These are phyloP conservation scores for Lentinula detonsa DNA, from an alignment of 768 basidiomycete genomes.

Conservation along the genomic window DNA sequence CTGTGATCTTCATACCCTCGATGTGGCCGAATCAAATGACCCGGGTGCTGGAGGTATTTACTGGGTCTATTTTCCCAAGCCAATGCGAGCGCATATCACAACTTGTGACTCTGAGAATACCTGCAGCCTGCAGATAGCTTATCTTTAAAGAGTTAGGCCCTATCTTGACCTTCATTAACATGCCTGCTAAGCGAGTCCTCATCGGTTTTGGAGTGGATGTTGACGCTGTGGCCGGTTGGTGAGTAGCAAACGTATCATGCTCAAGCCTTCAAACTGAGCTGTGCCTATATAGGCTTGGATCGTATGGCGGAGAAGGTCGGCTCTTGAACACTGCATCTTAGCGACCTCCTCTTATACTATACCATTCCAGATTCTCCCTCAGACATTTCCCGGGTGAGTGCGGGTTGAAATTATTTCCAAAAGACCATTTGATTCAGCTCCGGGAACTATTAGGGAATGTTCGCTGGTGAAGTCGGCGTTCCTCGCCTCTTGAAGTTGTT, in stretches of 20 bases:
- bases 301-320: slow-evolving; percentile 57
- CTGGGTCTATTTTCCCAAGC: too few species aligned
- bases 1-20: too few species aligned
- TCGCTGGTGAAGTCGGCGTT: slow-evolving; percentile 69
- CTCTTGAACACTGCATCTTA: not conserved
- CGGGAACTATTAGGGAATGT: slow-evolving; percentile 43
- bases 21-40: too few species aligned
- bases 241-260: not conserved
- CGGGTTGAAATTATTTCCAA: not conserved
- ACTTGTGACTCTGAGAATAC: too few species aligned
- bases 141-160: not conserved
- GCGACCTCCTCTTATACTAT: not conserved
- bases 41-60: too few species aligned
- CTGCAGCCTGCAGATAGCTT: too few species aligned
- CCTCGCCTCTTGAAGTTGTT: slow-evolving; percentile 68
- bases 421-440: slow-evolving; percentile 3
- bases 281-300: slow-evolving; percentile 47
- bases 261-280: not conserved
- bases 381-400: slow-evolving; percentile 58
- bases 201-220: slow-evolving; percentile 68
- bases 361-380: slow-evolving; percentile 42
- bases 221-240: slow-evolving; percentile 70
- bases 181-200: slow-evolving; percentile 35
- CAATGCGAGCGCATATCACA: too few species aligned
- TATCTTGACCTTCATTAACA: not conserved